These are phyloP conservation scores for Yamadazyma kanchanaburiensis DNA, from an alignment of 1,139 yeast species.

Conservation along the genomic window DNA sequence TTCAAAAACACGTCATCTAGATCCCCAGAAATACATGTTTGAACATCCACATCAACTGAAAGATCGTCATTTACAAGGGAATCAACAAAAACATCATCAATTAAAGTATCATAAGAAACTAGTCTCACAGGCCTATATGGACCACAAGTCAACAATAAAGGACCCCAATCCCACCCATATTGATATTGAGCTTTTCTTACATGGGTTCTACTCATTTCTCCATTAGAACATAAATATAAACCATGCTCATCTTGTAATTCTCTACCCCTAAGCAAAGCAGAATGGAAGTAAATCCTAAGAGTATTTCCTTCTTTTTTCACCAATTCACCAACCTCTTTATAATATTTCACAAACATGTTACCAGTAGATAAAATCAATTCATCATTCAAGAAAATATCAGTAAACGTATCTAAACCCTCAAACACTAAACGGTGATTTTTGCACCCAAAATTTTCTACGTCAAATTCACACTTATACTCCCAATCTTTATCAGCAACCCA, in stretches of 20 bases:
- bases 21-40: constrained; percentile 9
- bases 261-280: constrained; percentile 19
- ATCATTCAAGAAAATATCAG: constrained; percentile 34
- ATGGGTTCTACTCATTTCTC: constrained; percentile 38
- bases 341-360: constrained; percentile 35
- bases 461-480: constrained; percentile 31
- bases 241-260: constrained; percentile 19
- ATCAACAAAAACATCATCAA: constrained; percentile 19
- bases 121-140: constrained; percentile 40
- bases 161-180: constrained; percentile 64
- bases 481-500: constrained; percentile 46
- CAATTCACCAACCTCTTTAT: constrained; percentile 10
- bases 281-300: constrained; percentile 18
- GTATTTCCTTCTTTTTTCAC: constrained; percentile 12
- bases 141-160: constrained; percentile 44
- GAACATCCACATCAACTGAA: constrained; percentile 11
- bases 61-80: constrained; percentile 17
- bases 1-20: neutral
- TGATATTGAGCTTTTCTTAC: constrained; percentile 54
- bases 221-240: constrained; percentile 28
- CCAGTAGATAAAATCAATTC: constrained; percentile 24
- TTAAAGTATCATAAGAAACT: constrained; percentile 17
- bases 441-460: constrained; percentile 5
- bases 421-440: constrained; percentile 25
- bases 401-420: constrained; percentile 46